Percentiles rank a stretch among this genome's conserved stretches.
These are phyloP conservation scores for Pseudogymnoascus sp. DNA, from an alignment of 2,329 filamentous ascomycete genomes.

Conservation along the genomic window DNA sequence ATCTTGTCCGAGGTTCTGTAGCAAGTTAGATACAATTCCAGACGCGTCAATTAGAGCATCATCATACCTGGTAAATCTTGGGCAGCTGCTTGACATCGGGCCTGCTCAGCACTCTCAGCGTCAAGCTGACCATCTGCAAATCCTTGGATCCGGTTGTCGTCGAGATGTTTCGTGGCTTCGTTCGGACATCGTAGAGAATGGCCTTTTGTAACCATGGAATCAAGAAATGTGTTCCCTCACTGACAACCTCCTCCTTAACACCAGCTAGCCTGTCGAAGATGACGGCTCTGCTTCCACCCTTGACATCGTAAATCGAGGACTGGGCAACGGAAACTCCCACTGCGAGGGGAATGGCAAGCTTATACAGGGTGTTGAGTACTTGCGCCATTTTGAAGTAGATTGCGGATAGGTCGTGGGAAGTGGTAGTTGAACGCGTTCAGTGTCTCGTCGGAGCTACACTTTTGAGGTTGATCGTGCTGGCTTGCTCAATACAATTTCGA, in stretches of 20 bases:
- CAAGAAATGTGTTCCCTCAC: conserved; percentile 95
- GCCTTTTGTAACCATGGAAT: conserved; percentile 92
- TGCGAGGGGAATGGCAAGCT: conserved; percentile 64
- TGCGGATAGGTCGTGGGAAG: neutral
- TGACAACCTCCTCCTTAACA: conserved; percentile 86
- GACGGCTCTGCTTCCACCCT: conserved; percentile 86
- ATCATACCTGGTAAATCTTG: conserved; percentile 90
- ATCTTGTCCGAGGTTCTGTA: conserved; percentile 87
- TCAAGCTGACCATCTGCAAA: conserved; percentile 99
- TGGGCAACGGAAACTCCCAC: conserved; percentile 60
- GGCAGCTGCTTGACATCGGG: conserved; percentile 88
- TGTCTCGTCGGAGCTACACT: conserved; percentile 4
- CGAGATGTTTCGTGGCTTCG: conserved; percentile 92
- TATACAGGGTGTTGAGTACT: conserved; percentile 54
- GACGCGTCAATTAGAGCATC: neutral
- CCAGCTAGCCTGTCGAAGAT: conserved; percentile 93
- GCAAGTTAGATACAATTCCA: neutral
- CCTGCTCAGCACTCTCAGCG: conserved; percentile 85
- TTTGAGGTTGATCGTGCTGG: conserved; percentile 11
- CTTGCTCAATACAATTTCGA: conserved; percentile 21
- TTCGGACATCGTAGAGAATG: conserved; percentile 94
- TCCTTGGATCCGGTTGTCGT: conserved; percentile 98
- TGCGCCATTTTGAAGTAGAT: conserved; percentile 34
- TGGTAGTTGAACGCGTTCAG: conserved; percentile 6
- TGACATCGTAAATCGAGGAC: conserved; percentile 91